A percentile compares a stretch with the other conserved stretches of the same genome.
phyloP scores from a whole-genome alignment of 2,329 filamentous ascomycete genomes.

The Penicillium decumbens region DNA sequence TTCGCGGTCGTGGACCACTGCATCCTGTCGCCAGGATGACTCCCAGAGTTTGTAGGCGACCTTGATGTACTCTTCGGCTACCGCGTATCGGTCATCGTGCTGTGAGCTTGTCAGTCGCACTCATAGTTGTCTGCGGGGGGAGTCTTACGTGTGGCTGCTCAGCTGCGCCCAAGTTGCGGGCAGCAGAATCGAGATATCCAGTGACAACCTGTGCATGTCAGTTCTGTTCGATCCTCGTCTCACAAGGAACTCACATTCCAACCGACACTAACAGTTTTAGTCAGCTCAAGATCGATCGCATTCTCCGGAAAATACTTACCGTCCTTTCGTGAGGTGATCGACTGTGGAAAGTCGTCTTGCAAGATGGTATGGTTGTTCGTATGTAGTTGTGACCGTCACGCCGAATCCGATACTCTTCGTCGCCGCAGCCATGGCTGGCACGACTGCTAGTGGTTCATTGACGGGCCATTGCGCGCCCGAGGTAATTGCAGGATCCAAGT shows the following conservation, averaged over 20 bases:
- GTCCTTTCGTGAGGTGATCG: constrained; percentile 63
- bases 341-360: constrained; percentile 62
- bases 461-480: constrained; percentile 66
- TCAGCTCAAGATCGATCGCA: background rate
- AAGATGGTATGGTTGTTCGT: constrained; percentile 64
- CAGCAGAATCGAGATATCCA: constrained; percentile 63
- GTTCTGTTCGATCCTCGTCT: background rate
- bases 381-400: constrained; percentile 63
- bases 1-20: constrained; percentile 57
- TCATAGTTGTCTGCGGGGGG: background rate
- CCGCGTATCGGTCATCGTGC: constrained; percentile 63
- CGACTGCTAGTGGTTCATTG: constrained; percentile 61
- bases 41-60: constrained; percentile 65
- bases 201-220: constrained; percentile 54
- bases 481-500: constrained; percentile 56
- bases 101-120: constrained; percentile 14
- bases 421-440: constrained; percentile 64
- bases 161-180: constrained; percentile 56
- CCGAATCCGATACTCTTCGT: constrained; percentile 65
- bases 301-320: constrained; percentile 33
- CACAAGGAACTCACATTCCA: constrained; percentile 48
- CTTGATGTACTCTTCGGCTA: constrained; percentile 60
- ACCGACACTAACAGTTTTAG: constrained; percentile 40
- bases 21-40: constrained; percentile 63
- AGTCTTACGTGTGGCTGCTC: constrained; percentile 46